Conservation (phyloP, 2,329 filamentous ascomycete species). For the Sarocladium strictum region DNA sequence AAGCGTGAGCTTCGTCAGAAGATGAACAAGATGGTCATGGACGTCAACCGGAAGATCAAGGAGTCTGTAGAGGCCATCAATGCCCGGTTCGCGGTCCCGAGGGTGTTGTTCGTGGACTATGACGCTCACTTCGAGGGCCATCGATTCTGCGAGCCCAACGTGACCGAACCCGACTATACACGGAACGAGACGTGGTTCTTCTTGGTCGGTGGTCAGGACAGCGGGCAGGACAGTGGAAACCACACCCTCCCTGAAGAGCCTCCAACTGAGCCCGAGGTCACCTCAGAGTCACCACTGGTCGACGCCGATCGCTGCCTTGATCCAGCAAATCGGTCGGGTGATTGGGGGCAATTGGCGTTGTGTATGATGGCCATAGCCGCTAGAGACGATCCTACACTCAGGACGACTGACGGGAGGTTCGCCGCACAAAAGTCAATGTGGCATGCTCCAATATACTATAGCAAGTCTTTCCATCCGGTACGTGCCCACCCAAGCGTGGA, state of each 20-base stretch:
- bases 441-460: slow-evolving; percentile 41
- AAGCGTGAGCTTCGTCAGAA: slow-evolving; percentile 28
- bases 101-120: slow-evolving; percentile 39
- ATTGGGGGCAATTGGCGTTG: slow-evolving; percentile 37
- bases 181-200: slow-evolving; percentile 43
- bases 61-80: slow-evolving; percentile 30
- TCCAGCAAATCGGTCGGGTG: slow-evolving; percentile 27
- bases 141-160: slow-evolving; percentile 34
- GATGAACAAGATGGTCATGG: slow-evolving; percentile 39
- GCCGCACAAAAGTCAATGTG: slow-evolving; percentile 32
- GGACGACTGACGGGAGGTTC: slow-evolving; percentile 20
- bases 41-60: slow-evolving; percentile 34
- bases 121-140: slow-evolving; percentile 38
- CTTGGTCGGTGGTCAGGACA: slow-evolving; percentile 38
- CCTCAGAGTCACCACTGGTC: slow-evolving; percentile 25
- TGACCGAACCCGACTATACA: slow-evolving; percentile 37
- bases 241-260: slow-evolving; percentile 9
- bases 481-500: slow-evolving; percentile 10
- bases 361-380: slow-evolving; percentile 39
- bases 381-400: slow-evolving; percentile 27
- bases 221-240: slow-evolving; percentile 18
- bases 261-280: slow-evolving; percentile 12
- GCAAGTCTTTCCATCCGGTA: slow-evolving; percentile 40
- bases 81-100: slow-evolving; percentile 26
- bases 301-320: slow-evolving; percentile 31